phyloP scores from a whole-genome alignment of 805 yeast genomes.

The Metschnikowia chrysomelidarum region DNA sequence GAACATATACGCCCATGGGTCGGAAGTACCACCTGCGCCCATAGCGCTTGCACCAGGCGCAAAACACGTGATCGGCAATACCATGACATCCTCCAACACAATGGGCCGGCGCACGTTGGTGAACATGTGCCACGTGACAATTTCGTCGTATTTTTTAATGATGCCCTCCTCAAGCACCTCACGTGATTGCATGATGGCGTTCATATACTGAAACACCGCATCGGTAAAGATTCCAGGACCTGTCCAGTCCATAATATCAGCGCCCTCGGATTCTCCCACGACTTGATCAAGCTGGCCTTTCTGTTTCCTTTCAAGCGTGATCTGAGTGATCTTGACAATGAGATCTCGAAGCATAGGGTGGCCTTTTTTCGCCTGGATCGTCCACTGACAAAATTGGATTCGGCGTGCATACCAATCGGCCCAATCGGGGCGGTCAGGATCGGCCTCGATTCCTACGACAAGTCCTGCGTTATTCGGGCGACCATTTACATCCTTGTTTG shows the following conservation, averaged over 20 bases:
- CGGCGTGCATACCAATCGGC: constrained; percentile 87
- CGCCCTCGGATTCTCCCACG: constrained; percentile 63
- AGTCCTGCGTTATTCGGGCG: constrained; percentile 59
- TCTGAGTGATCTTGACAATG: constrained; percentile 72
- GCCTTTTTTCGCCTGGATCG: constrained; percentile 83
- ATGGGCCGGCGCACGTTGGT: constrained; percentile 56
- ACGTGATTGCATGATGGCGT: constrained; percentile 32
- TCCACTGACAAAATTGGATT: constrained; percentile 97
- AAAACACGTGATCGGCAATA: constrained; percentile 69
- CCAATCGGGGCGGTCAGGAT: constrained; percentile 96
- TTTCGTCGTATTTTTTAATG: constrained; percentile 13
- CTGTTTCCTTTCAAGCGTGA: constrained; percentile 56
- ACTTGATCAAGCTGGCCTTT: constrained; percentile 47
- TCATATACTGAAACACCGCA: constrained; percentile 66
- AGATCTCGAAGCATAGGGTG: constrained; percentile 86
- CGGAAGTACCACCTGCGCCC: constrained; percentile 69
- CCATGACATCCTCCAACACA: constrained; percentile 62
- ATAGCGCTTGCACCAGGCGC: constrained; percentile 73
- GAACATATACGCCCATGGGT: constrained; percentile 81
- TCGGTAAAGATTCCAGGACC: constrained; percentile 98
- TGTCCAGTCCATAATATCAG: constrained; percentile 89
- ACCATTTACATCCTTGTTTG: constrained; percentile 28
- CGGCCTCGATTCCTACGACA: constrained; percentile 92
- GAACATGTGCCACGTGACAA: constrained; percentile 50
- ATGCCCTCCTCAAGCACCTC: constrained; percentile 20